Evolutionary conservation across 1,284 basidiomycete genomes (phyloP), one percentile per base, ranked within the genome.

Genomic region (Ceratobasidium sp.): DNA sequence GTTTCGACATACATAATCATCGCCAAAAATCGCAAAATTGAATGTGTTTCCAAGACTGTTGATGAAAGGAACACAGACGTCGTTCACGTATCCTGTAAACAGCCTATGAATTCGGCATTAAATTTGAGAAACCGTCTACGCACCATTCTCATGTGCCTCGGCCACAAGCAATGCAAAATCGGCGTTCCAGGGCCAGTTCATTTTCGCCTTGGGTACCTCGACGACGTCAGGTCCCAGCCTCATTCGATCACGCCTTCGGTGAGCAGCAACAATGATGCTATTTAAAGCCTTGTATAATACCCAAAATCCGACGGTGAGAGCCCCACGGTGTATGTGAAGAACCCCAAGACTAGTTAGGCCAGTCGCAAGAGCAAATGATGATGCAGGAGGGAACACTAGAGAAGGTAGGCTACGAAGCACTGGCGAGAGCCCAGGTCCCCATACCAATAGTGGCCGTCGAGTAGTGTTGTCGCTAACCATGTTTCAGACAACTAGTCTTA

Each of bases 351-450:
- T 29, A n/a, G 19, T 40, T 19, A 69, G 52, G 29, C 34, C n/a
- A 25, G 25, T 43, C 5, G 51, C 51, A 1, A 69, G 52, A 6
- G 67, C 67, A 56, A 67, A 32, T 13, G 65, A 43, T 3, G 29
- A 25, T 22, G 34, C 34, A 22, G 67, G 68, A 25, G 56, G 54
- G 29, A 61, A 22, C 3, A 49, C 34, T 4, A 71, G 9, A 19
- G 15, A 22, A 6, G 68, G 56, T 25, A 61, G n/a, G 5, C 15
- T n/a, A 19, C 56, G 68, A 32, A 71, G 37, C 13, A 71, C 68
- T 40, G 40, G 34, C 2, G 68, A 32, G n/a, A 71, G 40, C 1
- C 68, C 68, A 44, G 56, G 68, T n/a, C 68, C 68, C 68, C 68
- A 71, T n/a, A 71, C 43, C 46, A 71, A 25, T 19, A 25, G 15